A percentile compares a stretch with the other conserved stretches of the same genome.
Conservation (phyloP, 768 basidiomycete species). For the Roridomyces roridus region DNA sequence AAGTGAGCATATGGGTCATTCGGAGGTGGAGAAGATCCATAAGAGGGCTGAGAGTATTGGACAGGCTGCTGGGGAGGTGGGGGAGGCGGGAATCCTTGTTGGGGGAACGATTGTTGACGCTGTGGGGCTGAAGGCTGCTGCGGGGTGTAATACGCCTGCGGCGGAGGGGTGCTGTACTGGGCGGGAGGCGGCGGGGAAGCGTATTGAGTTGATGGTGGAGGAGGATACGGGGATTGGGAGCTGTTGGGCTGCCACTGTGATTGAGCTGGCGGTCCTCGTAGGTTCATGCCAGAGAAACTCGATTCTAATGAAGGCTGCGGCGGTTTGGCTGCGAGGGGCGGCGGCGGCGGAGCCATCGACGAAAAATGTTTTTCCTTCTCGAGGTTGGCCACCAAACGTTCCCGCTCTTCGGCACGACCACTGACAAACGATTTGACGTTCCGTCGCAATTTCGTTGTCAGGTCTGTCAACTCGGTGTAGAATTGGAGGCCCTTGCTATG, state of each 20-base stretch:
- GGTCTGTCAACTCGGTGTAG: constrained; percentile 78
- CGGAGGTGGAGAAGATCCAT: constrained; percentile 22
- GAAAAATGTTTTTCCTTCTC: constrained; percentile 75
- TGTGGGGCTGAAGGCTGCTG: constrained; percentile 2
- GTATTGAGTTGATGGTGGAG: constrained; percentile 41
- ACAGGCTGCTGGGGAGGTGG: constrained; percentile 13
- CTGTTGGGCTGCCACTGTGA: constrained; percentile 29
- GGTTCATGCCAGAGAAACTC: constrained; percentile 63
- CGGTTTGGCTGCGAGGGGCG: constrained; percentile 55
- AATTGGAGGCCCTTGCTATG: constrained; percentile 87
- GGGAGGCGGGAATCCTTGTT: too few relatives aligned
- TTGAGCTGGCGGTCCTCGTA: constrained; percentile 42
- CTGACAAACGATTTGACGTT: constrained; percentile 69
- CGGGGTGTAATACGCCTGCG: constrained; percentile 14
- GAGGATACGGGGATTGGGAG: constrained; percentile 30
- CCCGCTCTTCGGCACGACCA: constrained; percentile 72
- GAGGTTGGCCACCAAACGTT: constrained; percentile 66
- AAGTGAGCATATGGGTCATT: constrained; percentile 47
- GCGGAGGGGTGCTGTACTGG: constrained; percentile 14
- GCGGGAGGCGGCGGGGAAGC: too few relatives aligned
- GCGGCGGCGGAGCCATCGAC: constrained; percentile 43
- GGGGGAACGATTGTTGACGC: constrained; percentile 21
- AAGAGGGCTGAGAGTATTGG: constrained; percentile 25
- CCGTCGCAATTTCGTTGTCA: constrained; percentile 61
- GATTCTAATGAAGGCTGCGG: constrained; percentile 53